Evolutionary conservation across 1,284 basidiomycete genomes (phyloP).

Genomic region (Tylopilus orsonianus): DNA sequence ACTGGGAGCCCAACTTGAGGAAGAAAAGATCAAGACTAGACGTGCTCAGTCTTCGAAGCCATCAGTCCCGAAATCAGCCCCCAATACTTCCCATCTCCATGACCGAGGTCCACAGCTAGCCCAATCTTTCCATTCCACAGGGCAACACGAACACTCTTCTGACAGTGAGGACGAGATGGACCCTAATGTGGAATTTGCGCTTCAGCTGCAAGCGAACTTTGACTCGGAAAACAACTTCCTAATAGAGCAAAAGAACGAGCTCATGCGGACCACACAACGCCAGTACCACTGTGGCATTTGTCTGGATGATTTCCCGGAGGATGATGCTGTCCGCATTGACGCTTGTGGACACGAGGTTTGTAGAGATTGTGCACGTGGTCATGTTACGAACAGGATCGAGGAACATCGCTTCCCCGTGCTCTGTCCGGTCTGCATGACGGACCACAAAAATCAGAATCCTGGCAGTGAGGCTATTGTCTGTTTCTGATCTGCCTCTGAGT

Average conservation of each 20-base stretch:
- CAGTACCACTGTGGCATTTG: slow-evolving; percentile 59
- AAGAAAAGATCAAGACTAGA: slow-evolving; percentile 11
- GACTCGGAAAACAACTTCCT: slow-evolving; percentile 47
- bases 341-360: slow-evolving; percentile 56
- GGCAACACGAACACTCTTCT: not conserved
- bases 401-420: slow-evolving; percentile 58
- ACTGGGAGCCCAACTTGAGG: slow-evolving; percentile 27
- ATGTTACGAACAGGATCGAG: slow-evolving; percentile 46
- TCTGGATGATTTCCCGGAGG: slow-evolving; percentile 48
- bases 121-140: not conserved
- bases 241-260: slow-evolving; percentile 35
- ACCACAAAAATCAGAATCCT: slow-evolving; percentile 34
- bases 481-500: not conserved
- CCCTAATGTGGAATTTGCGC: slow-evolving; percentile 29
- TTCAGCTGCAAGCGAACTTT: slow-evolving; percentile 43
- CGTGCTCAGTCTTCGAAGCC: slow-evolving; percentile 5
- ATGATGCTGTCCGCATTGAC: slow-evolving; percentile 45
- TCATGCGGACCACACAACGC: slow-evolving; percentile 28
- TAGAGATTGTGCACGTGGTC: slow-evolving; percentile 48
- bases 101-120: not conserved
- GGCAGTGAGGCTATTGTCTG: slow-evolving; percentile 36
- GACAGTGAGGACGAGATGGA: slow-evolving; percentile 11
- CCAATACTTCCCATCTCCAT: not conserved
- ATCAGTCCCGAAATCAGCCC: not conserved
- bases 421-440: slow-evolving; percentile 54